Evolutionary conservation across 2,329 filamentous ascomycete genomes (phyloP), one percentile per base, ranked within the genome.

Genomic region (Onygenales sp.): DNA sequence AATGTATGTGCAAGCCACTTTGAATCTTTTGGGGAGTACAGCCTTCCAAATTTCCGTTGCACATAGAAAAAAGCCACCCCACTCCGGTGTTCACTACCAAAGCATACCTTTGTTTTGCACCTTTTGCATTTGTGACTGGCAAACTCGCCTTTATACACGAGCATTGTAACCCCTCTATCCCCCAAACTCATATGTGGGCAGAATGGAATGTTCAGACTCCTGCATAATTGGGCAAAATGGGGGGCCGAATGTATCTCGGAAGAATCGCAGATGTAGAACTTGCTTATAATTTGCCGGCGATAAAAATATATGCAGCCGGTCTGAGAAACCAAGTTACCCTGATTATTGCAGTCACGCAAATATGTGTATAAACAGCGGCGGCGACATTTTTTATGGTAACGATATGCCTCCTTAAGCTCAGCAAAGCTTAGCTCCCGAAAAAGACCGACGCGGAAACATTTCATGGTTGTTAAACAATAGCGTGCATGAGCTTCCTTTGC

Each of bases 1-100:
- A 52, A 52, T 17, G 39, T 52, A 38, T 52, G 42, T 14, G 39
- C 50, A 36, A 52, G 35, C 35, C 46, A 49, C 38, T 10, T 49
- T 27, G 35, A 21, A 39, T 41, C 38, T 49, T 41, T 49, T 41
- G n/a, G 35, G 5, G 46, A 49, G 36, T 3, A 49, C n/a, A 49
- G 33, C 21, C 11, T 49, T 14, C 46, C 42, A 27, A 49, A 49
- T 11, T 49, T 13, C 17, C 46, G 46, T 36, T 6, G 14, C 33
- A 49, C 46, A 17, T 7, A 21, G 21, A 49, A 49, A 38, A 8
- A 17, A 32, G 46, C 33, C 17, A 39, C 17, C 14, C 17, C n/a
- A 41, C 8, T 5, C 7, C 3, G 27, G 5, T 5, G 5, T 41
- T 14, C 6, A 41, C 3, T 41, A 49, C n/a, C 2, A 21, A 49